A percentile compares a stretch with the other conserved stretches of the same genome.
Conservation (phyloP, 2,329 filamentous ascomycete genomes). For the Hymenoscyphus repandus region DNA sequence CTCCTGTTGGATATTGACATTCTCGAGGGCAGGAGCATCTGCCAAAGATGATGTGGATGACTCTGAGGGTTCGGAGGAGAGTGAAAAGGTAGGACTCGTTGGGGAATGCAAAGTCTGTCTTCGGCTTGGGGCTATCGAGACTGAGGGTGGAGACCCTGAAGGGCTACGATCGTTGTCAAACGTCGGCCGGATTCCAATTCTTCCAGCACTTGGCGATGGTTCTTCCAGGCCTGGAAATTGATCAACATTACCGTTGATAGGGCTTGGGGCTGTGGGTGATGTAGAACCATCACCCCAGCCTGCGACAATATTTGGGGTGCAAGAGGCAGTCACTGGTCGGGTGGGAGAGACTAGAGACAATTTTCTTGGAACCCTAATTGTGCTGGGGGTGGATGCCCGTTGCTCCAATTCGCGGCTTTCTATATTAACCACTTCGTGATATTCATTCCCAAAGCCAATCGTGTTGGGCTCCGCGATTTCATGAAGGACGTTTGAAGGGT, state of each 20-base stretch:
- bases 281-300: conserved; percentile 1
- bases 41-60: conserved; percentile 10
- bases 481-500: too few relatives aligned
- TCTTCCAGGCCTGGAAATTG: conserved; percentile 11
- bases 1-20: conserved; percentile 20
- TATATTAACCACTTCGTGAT: too few relatives aligned
- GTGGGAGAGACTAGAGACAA: neutral
- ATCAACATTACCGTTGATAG: neutral
- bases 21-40: conserved; percentile 23
- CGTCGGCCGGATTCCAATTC: conserved; percentile 12
- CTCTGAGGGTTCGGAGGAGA: conserved; percentile 9
- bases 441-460: too few relatives aligned
- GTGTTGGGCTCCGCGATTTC: too few relatives aligned
- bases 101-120: conserved; percentile 12
- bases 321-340: conserved; percentile 18
- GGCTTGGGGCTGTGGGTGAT: neutral
- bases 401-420: too few relatives aligned
- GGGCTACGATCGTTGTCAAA: conserved; percentile 20
- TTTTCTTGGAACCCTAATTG: too few relatives aligned
- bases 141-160: conserved; percentile 20
- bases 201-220: conserved; percentile 21
- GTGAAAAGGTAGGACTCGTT: conserved; percentile 16
- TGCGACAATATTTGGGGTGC: conserved; percentile 18
- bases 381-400: too few relatives aligned
- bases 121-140: conserved; percentile 7